Base-by-base conservation (phyloP, 352 stramenopile genomes). In the Phytophthora lateralis region DNA sequence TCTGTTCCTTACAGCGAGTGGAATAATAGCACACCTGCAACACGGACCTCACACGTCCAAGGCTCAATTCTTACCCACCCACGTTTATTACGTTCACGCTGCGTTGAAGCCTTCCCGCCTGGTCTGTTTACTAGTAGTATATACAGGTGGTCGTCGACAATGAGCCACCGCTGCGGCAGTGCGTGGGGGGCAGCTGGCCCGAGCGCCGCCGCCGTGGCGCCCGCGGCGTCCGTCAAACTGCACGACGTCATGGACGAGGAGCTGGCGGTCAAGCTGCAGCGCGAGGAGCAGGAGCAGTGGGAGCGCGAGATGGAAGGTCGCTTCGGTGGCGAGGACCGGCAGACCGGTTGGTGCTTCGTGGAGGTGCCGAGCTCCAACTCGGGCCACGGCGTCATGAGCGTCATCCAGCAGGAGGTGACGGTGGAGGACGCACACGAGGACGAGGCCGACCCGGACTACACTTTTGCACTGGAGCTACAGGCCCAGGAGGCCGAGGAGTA, bases 401-500 rank as follows among this genome's bases (percentile, higher is more conserved):
- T 89, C 57, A 71, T 89, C 12, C 77, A 90, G 49, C 81, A 90
- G 63, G 77, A 90, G 52, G 75, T 90, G 24, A 74, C 76, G 32
- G 71, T 79, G 37, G 62, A 80, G 49, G 65, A 85, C 52, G 67
- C 72, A 8, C 65, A 68, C 9, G 53, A 77, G 46, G 65, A 82
- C 49, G 63, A 63, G 24, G 75, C 83, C 34, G 81, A 90, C 56
- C 77, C 81, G 30, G 81, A 90, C 62, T 90, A 90, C 55, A 81
- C 75, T n/a, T 86, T 90, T 45, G 81, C 81, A 15, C 68, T 90
- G 24, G 81, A 90, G 65, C 58, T 90, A 27, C 81, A 90, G 51
- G 79, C 81, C 0, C 81, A 90, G 27, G 81, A 90, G 35, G 81
- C 81, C 17, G 81, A 90, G 55, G 76, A 90, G 48, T 90, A 90